Percentiles rank a stretch among this genome's conserved stretches.
These are phyloP conservation scores for Dispira simplex DNA, from an alignment of 192 early-diverging fungal species.

Conservation along the genomic window DNA sequence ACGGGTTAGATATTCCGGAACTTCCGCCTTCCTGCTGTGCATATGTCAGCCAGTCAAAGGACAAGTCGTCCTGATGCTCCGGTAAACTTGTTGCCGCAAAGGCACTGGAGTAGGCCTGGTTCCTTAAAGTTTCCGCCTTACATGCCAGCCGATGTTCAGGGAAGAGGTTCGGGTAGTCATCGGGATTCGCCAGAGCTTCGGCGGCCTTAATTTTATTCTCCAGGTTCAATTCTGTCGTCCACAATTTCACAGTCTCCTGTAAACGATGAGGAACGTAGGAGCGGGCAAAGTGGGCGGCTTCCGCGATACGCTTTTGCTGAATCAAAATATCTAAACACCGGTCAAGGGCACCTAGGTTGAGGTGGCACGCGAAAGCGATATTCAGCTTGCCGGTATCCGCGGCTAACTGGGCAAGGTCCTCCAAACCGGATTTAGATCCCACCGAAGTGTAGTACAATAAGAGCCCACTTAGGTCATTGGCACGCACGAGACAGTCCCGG, in stretches of 20 bases:
- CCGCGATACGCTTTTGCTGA: constrained; percentile 75
- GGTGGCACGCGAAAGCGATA: constrained; percentile 77
- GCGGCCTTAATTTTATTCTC: constrained; percentile 65
- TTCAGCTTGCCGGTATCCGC: constrained; percentile 69
- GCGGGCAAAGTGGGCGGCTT: constrained; percentile 88
- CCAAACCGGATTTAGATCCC: constrained; percentile 67
- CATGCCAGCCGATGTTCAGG: constrained; percentile 52
- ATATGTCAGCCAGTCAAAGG: constrained; percentile 40
- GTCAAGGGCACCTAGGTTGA: constrained; percentile 55
- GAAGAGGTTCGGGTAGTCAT: constrained; percentile 74
- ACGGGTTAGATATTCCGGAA: constrained; percentile 15
- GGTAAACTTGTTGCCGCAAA: constrained; percentile 32
- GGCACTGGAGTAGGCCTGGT: constrained; percentile 14
- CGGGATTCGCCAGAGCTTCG: constrained; percentile 76
- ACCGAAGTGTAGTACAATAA: constrained; percentile 81
- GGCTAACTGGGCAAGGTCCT: constrained; percentile 44
- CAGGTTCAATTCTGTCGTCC: constrained; percentile 60
- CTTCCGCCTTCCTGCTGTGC: constrained; percentile 18
- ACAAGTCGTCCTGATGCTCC: constrained; percentile 37
- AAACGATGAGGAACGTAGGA: constrained; percentile 72
- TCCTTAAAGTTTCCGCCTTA: constrained; percentile 32
- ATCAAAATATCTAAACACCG: constrained; percentile 79
- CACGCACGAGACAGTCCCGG: constrained; percentile 75
- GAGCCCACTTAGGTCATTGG: constrained; percentile 81
- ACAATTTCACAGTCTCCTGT: constrained; percentile 48